Percentiles rank a stretch among this genome's conserved stretches.
These are phyloP conservation scores for Ophiocordyceps camponoti-floridani DNA, from an alignment of 2,329 filamentous ascomycete genomes.

Conservation along the genomic window DNA sequence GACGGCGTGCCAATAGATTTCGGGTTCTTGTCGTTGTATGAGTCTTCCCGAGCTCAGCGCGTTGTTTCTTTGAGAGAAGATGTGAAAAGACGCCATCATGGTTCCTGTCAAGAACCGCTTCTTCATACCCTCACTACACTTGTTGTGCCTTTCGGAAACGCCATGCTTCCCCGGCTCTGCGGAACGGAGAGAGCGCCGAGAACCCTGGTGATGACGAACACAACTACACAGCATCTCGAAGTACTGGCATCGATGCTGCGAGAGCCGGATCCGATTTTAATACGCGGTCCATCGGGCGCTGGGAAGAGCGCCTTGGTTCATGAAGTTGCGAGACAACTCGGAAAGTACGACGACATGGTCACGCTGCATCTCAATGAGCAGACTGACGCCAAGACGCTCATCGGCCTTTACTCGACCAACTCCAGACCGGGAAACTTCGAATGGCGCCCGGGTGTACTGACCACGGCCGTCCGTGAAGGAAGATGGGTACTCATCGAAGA, in stretches of 20 bases:
- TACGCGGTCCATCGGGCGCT: slow-evolving; percentile 68
- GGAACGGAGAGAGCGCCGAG: slow-evolving; percentile 8
- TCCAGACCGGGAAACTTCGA: slow-evolving; percentile 74
- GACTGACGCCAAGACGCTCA: slow-evolving; percentile 89
- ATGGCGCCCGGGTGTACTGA: slow-evolving; percentile 85
- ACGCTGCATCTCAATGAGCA: slow-evolving; percentile 96
- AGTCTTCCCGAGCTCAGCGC: slow-evolving; percentile 33
- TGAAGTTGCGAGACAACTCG: slow-evolving; percentile 63
- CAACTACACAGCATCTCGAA: slow-evolving; percentile 55
- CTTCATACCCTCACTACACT: slow-evolving; percentile 35
- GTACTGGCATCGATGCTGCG: slow-evolving; percentile 51
- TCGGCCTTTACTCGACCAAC: slow-evolving; percentile 86
- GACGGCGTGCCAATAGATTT: slow-evolving; percentile 67
- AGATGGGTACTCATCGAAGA: slow-evolving; percentile 97
- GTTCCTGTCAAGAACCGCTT: slow-evolving; percentile 3
- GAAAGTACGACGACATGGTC: slow-evolving; percentile 67
- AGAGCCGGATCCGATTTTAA: slow-evolving; percentile 50
- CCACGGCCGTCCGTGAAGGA: slow-evolving; percentile 83
- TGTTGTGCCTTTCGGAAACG: slow-evolving; percentile 46
- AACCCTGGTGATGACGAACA: slow-evolving; percentile 48
- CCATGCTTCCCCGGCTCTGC: slow-evolving; percentile 48
- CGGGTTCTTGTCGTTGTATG: slow-evolving; percentile 46
- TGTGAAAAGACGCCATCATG: slow-evolving; percentile 9
- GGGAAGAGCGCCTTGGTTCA: slow-evolving; percentile 82
- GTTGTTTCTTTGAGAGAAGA: slow-evolving; percentile 23